Evolutionary conservation across 2,329 filamentous ascomycete genomes (phyloP), one percentile per base, ranked within the genome.

Genomic region (Colletotrichum navitas): DNA sequence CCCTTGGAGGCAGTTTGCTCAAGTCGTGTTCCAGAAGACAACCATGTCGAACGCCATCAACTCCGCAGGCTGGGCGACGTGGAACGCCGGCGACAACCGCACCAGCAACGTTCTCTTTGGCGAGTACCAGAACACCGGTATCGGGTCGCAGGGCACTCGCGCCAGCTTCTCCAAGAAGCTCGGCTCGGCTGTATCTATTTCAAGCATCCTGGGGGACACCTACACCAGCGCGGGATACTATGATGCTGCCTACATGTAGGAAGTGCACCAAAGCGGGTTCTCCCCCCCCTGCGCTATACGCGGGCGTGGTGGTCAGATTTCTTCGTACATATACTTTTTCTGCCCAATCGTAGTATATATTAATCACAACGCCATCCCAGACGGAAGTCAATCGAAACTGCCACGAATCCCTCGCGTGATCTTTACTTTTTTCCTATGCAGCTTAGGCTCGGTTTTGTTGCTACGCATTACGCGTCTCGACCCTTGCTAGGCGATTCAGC

Each of bases 111-210:
- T 91, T 1, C 78, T 82, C 34, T 91, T 88, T 73, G 87, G 80
- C 12, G 90, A 92, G 82, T 91, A 87, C 76, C 79, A 75, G 26
- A 92, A 92, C 79, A 84, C 84, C 1, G 90, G 90, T 1, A 77
- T 81, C 41, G 90, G 90, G 2, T 82, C 89, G 2, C 78, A 80
- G 24, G 88, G 88, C 0, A 84, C 82, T 0, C 81, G 90, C 61
- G 89, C 87, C 12, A 81, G 79, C 47, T 85, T 82, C 66, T 74
- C 81, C 10, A 80, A 74, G 60, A 80, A 78, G 72, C 76, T 86
- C 24, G 74, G 72, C 32, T 69, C 77, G 0, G 67, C 83, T 0
- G 80, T 85, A 0, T 73, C 78, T 5, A 81, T 83, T 51, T 56
- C 64, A 26, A 74, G 70, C 10, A 76, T 81, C 2, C 70, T 81